phyloP scores from a whole-genome alignment of 1,139 yeast species.

The Casaregolazyma suthepensis region DNA sequence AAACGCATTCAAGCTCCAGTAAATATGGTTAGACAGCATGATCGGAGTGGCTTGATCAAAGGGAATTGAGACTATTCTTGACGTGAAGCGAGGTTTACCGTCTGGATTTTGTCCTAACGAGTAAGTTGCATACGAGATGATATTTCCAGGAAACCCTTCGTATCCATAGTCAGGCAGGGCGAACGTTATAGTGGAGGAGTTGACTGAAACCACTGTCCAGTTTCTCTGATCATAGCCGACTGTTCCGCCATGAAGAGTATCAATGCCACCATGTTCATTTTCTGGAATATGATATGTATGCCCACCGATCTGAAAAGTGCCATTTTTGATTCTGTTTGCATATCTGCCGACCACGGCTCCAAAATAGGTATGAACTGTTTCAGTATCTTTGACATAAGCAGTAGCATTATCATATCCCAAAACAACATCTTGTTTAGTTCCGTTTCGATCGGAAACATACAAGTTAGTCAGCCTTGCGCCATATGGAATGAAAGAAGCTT shows the following conservation, averaged over 20 bases:
- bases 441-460: constrained; percentile 11
- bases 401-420: constrained; percentile 12
- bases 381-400: constrained; percentile 13
- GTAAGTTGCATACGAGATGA: constrained; percentile 40
- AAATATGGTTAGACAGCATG: constrained; percentile 52
- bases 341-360: constrained; percentile 56
- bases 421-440: constrained; percentile 11
- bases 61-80: constrained; percentile 39
- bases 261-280: constrained; percentile 35
- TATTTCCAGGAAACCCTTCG: constrained; percentile 46
- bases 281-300: constrained; percentile 33
- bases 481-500: constrained; percentile 13
- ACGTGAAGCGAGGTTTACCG: constrained; percentile 33
- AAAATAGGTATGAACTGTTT: constrained; percentile 40
- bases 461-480: constrained; percentile 15
- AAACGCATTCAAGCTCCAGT: constrained; percentile 40
- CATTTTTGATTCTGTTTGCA: constrained; percentile 47
- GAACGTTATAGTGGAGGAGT: constrained; percentile 12
- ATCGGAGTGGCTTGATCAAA: constrained; percentile 39
- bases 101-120: constrained; percentile 18
- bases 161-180: constrained; percentile 37
- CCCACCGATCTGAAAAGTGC: constrained; percentile 37
- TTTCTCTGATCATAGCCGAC: constrained; percentile 40
- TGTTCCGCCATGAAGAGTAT: constrained; percentile 42
- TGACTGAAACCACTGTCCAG: constrained; percentile 14